Conservation (phyloP, 768 basidiomycete genomes). For the Hericium rajendrae region DNA sequence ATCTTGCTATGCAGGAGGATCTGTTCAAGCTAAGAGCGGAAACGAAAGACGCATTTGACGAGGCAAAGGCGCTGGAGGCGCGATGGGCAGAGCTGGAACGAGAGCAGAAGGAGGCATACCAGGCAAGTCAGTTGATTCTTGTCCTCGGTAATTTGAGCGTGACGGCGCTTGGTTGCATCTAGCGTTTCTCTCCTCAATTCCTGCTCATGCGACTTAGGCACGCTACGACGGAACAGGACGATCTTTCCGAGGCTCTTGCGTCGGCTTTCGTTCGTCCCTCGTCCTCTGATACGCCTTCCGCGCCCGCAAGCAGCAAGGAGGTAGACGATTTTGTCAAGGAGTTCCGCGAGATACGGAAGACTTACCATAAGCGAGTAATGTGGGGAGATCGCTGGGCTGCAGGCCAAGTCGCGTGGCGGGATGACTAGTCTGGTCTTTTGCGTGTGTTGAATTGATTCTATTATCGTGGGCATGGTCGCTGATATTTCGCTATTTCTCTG, state of each 20-base stretch:
- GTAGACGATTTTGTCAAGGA: conserved; percentile 83
- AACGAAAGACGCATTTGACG: conserved; percentile 80
- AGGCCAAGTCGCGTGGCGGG: conserved; percentile 81
- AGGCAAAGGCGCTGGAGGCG: conserved; percentile 72
- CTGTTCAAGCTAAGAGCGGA: conserved; percentile 70
- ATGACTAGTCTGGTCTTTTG: conserved; percentile 32
- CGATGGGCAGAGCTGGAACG: conserved; percentile 83
- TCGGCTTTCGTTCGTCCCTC: conserved; percentile 64
- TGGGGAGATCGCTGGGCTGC: conserved; percentile 84
- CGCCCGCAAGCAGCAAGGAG: conserved; percentile 32
- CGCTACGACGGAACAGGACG: conserved; percentile 85
- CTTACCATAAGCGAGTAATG: conserved; percentile 88
- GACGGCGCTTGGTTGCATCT: background rate
- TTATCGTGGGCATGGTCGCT: background rate
- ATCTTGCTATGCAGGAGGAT: conserved; percentile 64
- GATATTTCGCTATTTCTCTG: background rate
- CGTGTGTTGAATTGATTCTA: background rate
- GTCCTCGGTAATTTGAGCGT: background rate
- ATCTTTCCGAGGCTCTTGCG: conserved; percentile 76
- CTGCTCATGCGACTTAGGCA: conserved; percentile 82
- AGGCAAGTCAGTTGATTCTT: conserved; percentile 35
- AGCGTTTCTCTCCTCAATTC: conserved; percentile 85
- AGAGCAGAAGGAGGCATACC: conserved; percentile 83
- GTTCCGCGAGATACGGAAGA: conserved; percentile 79
- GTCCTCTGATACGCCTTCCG: conserved; percentile 15